A percentile compares a stretch with the other conserved stretches of the same genome.
phyloP scores from a whole-genome alignment of 2,329 filamentous ascomycete genomes.

The Penicillium corylophilum region DNA sequence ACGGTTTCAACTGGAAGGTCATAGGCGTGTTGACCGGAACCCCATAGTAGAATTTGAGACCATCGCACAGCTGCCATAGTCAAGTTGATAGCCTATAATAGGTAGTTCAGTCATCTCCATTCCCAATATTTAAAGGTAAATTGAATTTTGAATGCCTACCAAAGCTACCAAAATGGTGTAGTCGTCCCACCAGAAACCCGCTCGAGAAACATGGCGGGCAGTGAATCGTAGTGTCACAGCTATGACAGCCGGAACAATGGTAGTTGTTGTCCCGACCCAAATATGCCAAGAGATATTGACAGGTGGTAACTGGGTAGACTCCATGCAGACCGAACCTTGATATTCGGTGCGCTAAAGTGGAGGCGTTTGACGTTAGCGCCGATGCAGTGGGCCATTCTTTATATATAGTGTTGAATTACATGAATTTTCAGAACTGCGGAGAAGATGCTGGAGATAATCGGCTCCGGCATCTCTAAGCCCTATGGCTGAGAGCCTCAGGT shows the following conservation, averaged over 20 bases:
- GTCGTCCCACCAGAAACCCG: conserved; percentile 32
- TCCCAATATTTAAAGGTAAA: not conserved
- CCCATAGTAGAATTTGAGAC: conserved; percentile 16
- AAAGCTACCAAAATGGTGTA: conserved; percentile 26
- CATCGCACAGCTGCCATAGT: conserved; percentile 21
- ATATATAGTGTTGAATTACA: not conserved
- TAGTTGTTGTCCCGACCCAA: conserved; percentile 26
- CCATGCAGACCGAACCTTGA: conserved; percentile 2
- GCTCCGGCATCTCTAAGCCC: not conserved
- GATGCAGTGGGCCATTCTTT: not conserved
- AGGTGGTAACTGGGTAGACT: not conserved
- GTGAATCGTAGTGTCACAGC: conserved; percentile 23
- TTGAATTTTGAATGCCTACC: conserved; percentile 12
- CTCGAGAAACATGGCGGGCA: conserved; percentile 19
- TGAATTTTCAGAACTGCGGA: not conserved
- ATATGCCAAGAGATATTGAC: conserved; percentile 21
- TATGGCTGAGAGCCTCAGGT: conserved; percentile 7
- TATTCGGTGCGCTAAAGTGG: not conserved
- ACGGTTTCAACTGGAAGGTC: conserved; percentile 12
- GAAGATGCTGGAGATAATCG: not conserved
- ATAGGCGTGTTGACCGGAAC: conserved; percentile 17
- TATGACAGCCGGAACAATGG: conserved; percentile 26
- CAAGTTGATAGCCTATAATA: conserved; percentile 20
- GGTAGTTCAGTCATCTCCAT: not conserved
- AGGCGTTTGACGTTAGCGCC: not conserved